Conservation (phyloP, 495 filamentous ascomycete species). For the Penicillium argentinense region DNA sequence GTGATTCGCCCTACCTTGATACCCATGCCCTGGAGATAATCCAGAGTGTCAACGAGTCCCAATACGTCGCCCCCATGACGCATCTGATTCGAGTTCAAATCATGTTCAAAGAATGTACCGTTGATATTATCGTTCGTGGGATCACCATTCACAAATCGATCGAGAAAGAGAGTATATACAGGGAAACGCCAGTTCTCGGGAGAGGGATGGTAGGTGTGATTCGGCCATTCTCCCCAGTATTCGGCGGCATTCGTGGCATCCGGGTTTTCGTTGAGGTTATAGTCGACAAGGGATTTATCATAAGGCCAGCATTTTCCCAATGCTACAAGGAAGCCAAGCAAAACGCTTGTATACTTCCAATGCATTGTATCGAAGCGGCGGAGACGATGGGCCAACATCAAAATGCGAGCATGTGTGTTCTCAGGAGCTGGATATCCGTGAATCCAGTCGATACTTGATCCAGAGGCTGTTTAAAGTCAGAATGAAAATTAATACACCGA, state of each 20-base stretch:
- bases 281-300: constrained; percentile 51
- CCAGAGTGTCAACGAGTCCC: constrained; percentile 64
- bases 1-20: constrained; percentile 52
- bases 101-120: constrained; percentile 67
- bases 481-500: too few relatives aligned
- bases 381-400: too few relatives aligned
- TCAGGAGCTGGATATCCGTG: not conserved
- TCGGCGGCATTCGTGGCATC: constrained; percentile 57
- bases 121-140: constrained; percentile 72
- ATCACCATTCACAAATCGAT: constrained; percentile 72
- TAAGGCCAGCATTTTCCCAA: constrained; percentile 51
- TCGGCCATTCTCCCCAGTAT: constrained; percentile 61
- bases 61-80: constrained; percentile 72
- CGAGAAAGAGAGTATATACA: constrained; percentile 69
- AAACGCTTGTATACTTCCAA: constrained; percentile 28
- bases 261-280: constrained; percentile 65
- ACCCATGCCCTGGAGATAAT: constrained; percentile 75
- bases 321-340: constrained; percentile 30
- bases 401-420: too few relatives aligned
- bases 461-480: too few relatives aligned
- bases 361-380: constrained; percentile 29
- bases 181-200: constrained; percentile 71
- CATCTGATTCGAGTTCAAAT: constrained; percentile 66
- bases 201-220: constrained; percentile 56
- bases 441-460: too few relatives aligned